Conservation (phyloP, 768 basidiomycete genomes). For the Kwoniella europaea region DNA sequence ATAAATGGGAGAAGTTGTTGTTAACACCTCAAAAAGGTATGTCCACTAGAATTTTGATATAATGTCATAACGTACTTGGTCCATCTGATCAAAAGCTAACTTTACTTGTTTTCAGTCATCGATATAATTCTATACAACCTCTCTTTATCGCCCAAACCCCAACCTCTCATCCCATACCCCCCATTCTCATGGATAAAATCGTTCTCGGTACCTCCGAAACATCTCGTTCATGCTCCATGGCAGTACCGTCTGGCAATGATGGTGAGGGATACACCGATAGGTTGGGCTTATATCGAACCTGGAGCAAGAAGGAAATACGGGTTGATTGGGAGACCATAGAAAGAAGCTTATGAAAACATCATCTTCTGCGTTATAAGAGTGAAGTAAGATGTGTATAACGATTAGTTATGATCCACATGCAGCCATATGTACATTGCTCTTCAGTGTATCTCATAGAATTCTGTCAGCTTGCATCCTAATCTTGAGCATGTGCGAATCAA, state of each 20-base stretch:
- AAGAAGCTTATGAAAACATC: not conserved
- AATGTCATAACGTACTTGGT: too few relatives aligned
- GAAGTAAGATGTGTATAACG: too few relatives aligned
- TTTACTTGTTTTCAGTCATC: conserved; percentile 26
- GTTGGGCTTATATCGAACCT: conserved; percentile 44
- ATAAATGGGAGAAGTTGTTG: conserved; percentile 39
- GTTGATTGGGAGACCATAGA: conserved; percentile 22
- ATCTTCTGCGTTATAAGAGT: too few relatives aligned
- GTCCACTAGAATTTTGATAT: not conserved
- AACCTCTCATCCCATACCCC: conserved; percentile 44
- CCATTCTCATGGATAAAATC: conserved; percentile 41
- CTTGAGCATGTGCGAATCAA: too few relatives aligned
- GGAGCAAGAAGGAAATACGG: conserved; percentile 50
- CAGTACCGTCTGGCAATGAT: conserved; percentile 34
- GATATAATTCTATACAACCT: conserved; percentile 44
- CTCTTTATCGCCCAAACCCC: conserved; percentile 36
- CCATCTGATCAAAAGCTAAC: not conserved
- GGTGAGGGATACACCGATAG: conserved; percentile 42
- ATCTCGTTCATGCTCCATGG: conserved; percentile 40
- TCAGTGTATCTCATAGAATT: too few relatives aligned
- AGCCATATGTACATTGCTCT: too few relatives aligned
- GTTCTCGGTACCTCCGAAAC: conserved; percentile 35
- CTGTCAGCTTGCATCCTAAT: too few relatives aligned
- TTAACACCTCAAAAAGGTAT: conserved; percentile 38
- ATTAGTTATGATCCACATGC: too few relatives aligned